Conservation (phyloP, 1,139 yeast genomes). For the Arxiozyma heterogenica region DNA sequence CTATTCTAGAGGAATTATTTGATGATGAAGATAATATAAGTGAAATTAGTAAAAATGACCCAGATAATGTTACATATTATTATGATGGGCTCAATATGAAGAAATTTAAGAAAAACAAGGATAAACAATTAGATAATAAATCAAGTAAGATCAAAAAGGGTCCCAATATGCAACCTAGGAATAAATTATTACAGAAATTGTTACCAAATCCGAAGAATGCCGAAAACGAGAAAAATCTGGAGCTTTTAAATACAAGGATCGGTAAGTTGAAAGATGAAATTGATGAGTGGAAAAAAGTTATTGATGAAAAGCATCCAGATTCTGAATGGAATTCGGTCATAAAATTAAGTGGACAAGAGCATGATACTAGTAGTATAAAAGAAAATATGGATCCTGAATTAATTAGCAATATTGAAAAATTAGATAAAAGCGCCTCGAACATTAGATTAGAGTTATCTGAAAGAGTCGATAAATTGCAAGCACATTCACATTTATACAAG, state of each 20-base stretch:
- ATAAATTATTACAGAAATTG: background rate
- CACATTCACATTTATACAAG: slow-evolving; percentile 11
- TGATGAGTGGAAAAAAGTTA: slow-evolving; percentile 20
- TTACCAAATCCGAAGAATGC: slow-evolving; percentile 28
- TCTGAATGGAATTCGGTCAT: slow-evolving; percentile 14
- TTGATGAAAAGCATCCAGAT: slow-evolving; percentile 16
- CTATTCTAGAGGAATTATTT: slow-evolving; percentile 22
- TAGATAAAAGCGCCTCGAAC: background rate
- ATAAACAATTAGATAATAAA: background rate
- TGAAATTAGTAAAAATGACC: background rate
- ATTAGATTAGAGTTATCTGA: slow-evolving; percentile 10
- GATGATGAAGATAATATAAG: slow-evolving; percentile 13
- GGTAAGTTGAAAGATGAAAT: slow-evolving; percentile 19
- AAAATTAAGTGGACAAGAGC: background rate
- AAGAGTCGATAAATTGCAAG: slow-evolving; percentile 12
- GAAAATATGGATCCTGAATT: background rate
- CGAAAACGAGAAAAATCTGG: slow-evolving; percentile 24
- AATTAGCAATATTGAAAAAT: background rate
- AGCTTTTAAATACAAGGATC: slow-evolving; percentile 19
- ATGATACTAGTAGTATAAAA: background rate
- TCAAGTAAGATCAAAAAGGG: slow-evolving; percentile 1
- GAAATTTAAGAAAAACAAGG: slow-evolving; percentile 2
- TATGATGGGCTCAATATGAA: slow-evolving; percentile 6
- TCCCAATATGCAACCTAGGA: slow-evolving; percentile 1
- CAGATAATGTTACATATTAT: slow-evolving; percentile 9